Percentiles rank a stretch among this genome's conserved stretches.
These are phyloP conservation scores for Ceratocystis destructans DNA, from an alignment of 2,329 filamentous ascomycete genomes.

Conservation along the genomic window DNA sequence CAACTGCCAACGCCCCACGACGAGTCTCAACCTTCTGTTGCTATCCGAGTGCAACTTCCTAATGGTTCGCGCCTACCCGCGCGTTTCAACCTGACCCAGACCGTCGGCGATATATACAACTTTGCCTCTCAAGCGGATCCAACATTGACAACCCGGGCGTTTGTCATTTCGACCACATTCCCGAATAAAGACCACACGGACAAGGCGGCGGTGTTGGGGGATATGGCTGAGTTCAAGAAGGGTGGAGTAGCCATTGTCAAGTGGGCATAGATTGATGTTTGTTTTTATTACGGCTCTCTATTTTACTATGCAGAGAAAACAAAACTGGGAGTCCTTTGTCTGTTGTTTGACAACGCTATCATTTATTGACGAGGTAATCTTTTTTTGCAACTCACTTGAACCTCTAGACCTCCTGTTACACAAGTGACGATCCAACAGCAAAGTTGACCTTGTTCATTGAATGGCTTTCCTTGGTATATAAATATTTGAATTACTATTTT, in stretches of 20 bases:
- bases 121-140: conserved; percentile 56
- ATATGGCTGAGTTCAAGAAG: conserved; percentile 51
- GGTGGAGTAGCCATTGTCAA: conserved; percentile 53
- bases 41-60: conserved; percentile 62
- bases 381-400: not conserved
- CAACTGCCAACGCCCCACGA: conserved; percentile 36
- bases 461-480: not conserved
- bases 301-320: no score
- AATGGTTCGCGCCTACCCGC: conserved; percentile 65
- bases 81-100: conserved; percentile 69
- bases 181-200: conserved; percentile 69
- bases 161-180: conserved; percentile 70
- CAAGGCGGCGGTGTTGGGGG: conserved; percentile 43
- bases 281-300: no score
- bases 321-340: no score
- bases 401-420: not conserved
- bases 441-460: not conserved
- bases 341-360: no score
- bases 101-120: conserved; percentile 61
- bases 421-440: not conserved
- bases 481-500: not conserved
- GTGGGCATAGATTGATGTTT: conserved; percentile 27
- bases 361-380: no score
- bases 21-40: conserved; percentile 51
- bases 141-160: conserved; percentile 39